Evolutionary conservation across 148 eudicot species (phyloP).

Genomic region (Beta vulgaris): DNA sequence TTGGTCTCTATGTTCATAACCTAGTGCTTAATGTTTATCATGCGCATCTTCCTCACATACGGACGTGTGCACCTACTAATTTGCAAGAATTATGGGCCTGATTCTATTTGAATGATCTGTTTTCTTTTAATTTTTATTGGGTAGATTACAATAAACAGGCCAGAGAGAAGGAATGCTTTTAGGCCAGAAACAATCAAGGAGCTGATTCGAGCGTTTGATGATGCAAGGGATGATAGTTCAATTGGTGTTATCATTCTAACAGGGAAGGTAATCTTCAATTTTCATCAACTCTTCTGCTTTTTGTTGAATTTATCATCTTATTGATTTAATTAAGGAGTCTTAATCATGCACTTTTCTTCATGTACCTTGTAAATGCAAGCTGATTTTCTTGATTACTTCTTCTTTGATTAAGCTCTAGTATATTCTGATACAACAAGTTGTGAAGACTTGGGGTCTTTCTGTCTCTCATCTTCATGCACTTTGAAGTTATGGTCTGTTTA

Average conservation of each 20-base stretch:
- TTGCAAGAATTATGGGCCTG: no score
- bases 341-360: no score
- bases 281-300: background rate
- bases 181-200: conserved; percentile 87
- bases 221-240: conserved; percentile 83
- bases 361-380: no score
- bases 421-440: background rate
- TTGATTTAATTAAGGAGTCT: no score
- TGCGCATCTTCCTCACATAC: no score
- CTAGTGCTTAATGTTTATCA: no score
- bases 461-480: no score
- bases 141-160: conserved; percentile 91
- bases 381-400: background rate
- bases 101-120: background rate
- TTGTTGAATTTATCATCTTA: background rate
- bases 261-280: conserved; percentile 60
- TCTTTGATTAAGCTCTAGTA: background rate
- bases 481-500: no score
- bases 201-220: conserved; percentile 78
- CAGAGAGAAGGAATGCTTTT: conserved; percentile 90
- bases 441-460: no score
- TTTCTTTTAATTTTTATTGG: background rate
- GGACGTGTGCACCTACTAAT: no score
- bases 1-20: no score
- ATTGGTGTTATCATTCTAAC: conserved; percentile 91